Conservation (phyloP, 805 yeast genomes). For the Saccharomycopsis amapae region DNA sequence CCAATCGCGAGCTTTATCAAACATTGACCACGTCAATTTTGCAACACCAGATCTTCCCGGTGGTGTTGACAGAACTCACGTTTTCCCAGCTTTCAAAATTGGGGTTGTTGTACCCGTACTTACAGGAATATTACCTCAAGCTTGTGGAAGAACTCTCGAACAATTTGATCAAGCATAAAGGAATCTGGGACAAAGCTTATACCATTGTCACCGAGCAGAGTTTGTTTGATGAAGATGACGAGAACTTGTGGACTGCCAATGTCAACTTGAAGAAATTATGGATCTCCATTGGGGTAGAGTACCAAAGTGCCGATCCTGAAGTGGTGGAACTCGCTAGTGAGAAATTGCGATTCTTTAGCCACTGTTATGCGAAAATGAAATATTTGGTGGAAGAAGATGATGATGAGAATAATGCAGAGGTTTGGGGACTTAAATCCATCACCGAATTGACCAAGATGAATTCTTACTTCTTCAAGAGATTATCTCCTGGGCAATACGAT, state of each 20-base stretch:
- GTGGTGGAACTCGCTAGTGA: conserved; percentile 24
- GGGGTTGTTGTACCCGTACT: background rate
- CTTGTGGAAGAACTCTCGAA: conserved; percentile 12
- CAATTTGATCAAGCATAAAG: conserved; percentile 14
- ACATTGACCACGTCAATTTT: conserved; percentile 2
- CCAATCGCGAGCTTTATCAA: conserved; percentile 1
- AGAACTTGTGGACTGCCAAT: conserved; percentile 22
- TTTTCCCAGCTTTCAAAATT: conserved; percentile 4
- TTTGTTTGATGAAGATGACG: conserved; percentile 15
- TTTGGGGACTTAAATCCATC: conserved; percentile 5
- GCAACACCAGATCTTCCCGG: conserved; percentile 6
- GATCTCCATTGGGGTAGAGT: conserved; percentile 18
- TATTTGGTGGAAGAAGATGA: conserved; percentile 12
- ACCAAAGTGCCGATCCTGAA: conserved; percentile 22
- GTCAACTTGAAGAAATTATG: conserved; percentile 24
- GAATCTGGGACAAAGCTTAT: conserved; percentile 15
- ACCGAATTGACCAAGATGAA: conserved; percentile 5
- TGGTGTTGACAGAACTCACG: conserved; percentile 10
- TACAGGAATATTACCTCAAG: conserved; percentile 8
- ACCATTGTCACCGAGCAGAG: background rate
- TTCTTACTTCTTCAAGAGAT: conserved; percentile 9
- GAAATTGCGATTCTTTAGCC: conserved; percentile 25
- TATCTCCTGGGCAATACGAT: background rate
- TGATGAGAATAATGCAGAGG: background rate
- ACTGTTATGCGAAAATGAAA: conserved; percentile 18